phyloP scores from a whole-genome alignment of 352 stramenopile genomes.

The Peronospora tabacina region DNA sequence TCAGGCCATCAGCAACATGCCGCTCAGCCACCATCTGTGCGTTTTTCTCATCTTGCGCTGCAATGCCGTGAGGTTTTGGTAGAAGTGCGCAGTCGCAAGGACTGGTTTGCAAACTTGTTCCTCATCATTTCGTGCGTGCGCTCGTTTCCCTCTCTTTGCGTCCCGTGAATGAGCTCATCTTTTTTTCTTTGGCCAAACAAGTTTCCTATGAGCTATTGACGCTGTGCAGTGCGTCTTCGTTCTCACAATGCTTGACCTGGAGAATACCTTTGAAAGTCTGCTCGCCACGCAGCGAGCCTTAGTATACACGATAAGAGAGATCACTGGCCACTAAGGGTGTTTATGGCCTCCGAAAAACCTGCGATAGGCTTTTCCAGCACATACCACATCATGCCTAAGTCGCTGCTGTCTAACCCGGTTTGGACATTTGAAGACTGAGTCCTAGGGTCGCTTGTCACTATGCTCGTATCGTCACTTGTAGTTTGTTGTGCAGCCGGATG shows the following conservation, averaged over 20 bases:
- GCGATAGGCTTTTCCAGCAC: conserved; percentile 35
- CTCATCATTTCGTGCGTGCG: conserved; percentile 49
- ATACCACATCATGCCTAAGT: conserved; percentile 35
- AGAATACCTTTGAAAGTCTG: conserved; percentile 28
- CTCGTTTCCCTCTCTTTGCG: conserved; percentile 35
- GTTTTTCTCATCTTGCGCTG: conserved; percentile 29
- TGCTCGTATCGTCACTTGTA: neutral
- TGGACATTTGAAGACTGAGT: neutral
- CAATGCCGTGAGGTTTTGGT: conserved; percentile 19
- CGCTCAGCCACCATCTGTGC: conserved; percentile 24
- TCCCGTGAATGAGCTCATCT: conserved; percentile 47
- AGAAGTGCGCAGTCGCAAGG: conserved; percentile 38
- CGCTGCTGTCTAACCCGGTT: neutral
- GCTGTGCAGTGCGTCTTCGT: conserved; percentile 5
- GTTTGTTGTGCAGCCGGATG: neutral
- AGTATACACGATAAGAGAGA: neutral
- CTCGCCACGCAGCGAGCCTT: neutral
- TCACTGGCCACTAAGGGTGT: conserved; percentile 5
- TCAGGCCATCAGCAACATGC: conserved; percentile 44
- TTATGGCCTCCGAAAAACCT: conserved; percentile 31
- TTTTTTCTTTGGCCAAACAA: conserved; percentile 39
- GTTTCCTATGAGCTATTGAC: neutral
- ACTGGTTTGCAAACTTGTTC: conserved; percentile 50
- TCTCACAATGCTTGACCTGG: conserved; percentile 6
- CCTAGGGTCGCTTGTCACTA: neutral